Base-by-base conservation (phyloP, 2,329 filamentous ascomycete genomes). In the Aspergillus texensis region DNA sequence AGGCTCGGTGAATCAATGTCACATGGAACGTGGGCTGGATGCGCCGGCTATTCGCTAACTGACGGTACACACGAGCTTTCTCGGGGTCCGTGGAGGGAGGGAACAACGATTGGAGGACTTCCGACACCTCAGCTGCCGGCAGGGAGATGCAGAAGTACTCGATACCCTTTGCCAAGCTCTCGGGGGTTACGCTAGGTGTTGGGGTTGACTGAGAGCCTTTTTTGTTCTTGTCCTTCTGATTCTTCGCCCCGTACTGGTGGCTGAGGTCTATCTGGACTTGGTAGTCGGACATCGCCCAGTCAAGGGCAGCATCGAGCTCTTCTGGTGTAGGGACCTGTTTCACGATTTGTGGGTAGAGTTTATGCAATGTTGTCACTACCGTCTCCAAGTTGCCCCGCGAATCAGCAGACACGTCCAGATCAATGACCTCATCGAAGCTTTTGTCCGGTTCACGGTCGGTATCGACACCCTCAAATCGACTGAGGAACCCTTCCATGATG, bases 401-500 rank as follows among this genome's bases (percentile, higher is more conserved):
- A n/a, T 88, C 88, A 1, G 85, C 84, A 4, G 87, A 82, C 8
- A 93, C 90, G 70, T 98, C 90, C 0, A 99, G 86, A 68, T 97
- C 86, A 72, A 99, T 96, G 50, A 96, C 83, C 4, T 88, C 81
- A 72, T 97, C 92, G 71, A 99, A 99, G 8, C 85, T 85, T 67
- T 89, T 84, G 73, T 99, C 95, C 0, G 95, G 94, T n/a, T 80
- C 77, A 9, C 80, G 80, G 21, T 88, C 84, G 0, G 84, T 80
- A 67, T 94, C 86, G 63, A 93, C 84, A 24, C 90, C 86, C 79
- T 99, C 91, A 74, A 97, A 98, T 41, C 95, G 88, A 14, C 86
- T 78, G 68, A 99, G 84, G 79, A 99, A 99, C 3, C 93, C 92
- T 70, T 97, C 92, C 95, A 99, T 98, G 70, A 99, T 96, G 6